Percentiles rank a stretch among this genome's conserved stretches.
These are phyloP conservation scores for Coemansia sp. DNA, from an alignment of 192 early-diverging fungal species.

Conservation along the genomic window DNA sequence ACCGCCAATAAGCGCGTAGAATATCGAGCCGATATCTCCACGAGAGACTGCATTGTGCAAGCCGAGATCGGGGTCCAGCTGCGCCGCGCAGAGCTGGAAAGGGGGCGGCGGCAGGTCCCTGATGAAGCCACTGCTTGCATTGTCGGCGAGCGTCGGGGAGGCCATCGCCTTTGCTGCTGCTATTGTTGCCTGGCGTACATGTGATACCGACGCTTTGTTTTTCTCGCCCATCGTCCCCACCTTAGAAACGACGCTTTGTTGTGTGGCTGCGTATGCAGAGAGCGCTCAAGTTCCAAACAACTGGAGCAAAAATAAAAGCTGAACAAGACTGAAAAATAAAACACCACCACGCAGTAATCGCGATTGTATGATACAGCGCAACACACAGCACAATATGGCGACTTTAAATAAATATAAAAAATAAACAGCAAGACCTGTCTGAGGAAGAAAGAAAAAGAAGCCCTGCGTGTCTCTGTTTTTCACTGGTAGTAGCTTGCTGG, in stretches of 20 bases:
- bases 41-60: slow-evolving; percentile 43
- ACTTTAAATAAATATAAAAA: neutral
- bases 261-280: neutral
- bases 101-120: slow-evolving; percentile 8
- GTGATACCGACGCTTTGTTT: slow-evolving; percentile 6
- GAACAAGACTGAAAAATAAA: neutral
- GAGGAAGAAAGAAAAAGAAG: neutral
- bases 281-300: neutral
- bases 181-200: neutral
- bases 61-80: slow-evolving; percentile 25
- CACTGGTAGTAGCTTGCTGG: neutral
- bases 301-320: neutral
- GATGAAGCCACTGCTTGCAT: neutral
- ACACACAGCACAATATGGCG: neutral
- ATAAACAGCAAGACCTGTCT: neutral
- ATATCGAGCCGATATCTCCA: slow-evolving; percentile 48
- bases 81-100: slow-evolving; percentile 2
- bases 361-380: neutral
- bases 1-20: slow-evolving; percentile 57
- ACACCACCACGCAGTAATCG: neutral
- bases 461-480: neutral
- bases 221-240: neutral
- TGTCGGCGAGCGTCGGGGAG: slow-evolving; percentile 2
- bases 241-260: neutral
- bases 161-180: neutral